A percentile compares a stretch with the other conserved stretches of the same genome.
Conservation (phyloP, 345 rosid species). For the Brassica napus region DNA sequence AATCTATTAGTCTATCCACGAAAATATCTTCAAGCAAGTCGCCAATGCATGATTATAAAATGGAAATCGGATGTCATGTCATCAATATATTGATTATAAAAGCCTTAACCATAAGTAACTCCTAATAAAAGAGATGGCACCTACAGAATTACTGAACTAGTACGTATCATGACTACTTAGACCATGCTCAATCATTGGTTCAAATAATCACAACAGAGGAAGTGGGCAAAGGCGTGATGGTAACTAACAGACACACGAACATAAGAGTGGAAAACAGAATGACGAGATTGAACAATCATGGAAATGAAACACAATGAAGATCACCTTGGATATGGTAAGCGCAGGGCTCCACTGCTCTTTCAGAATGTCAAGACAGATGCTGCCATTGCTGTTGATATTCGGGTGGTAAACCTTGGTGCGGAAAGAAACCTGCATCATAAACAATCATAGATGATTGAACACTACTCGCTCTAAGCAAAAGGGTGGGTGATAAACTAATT, state of each 20-base stretch:
- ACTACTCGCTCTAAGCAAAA: neutral
- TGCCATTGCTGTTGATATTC: slow-evolving; percentile 69
- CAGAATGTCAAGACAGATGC: slow-evolving; percentile 75
- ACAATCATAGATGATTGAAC: neutral
- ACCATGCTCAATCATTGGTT: slow-evolving; percentile 3
- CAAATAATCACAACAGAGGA: neutral
- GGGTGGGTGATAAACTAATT: neutral
- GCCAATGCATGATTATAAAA: neutral
- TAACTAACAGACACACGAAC: neutral
- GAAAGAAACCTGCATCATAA: slow-evolving; percentile 55
- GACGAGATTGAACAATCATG: neutral
- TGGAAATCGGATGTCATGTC: neutral
- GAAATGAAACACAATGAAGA: neutral
- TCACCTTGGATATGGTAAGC: slow-evolving; percentile 68
- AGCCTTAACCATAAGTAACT: neutral
- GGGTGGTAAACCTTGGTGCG: slow-evolving; percentile 75
- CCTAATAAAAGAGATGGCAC: neutral
- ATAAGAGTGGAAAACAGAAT: slow-evolving; percentile 1
- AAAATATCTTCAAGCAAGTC: slow-evolving; percentile 6
- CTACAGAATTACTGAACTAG: neutral
- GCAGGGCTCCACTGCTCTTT: slow-evolving; percentile 84
- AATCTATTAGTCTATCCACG: neutral
- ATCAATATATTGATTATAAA: neutral
- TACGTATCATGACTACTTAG: neutral
- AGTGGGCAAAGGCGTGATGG: neutral